A percentile compares a stretch with the other conserved stretches of the same genome.
Evolutionary conservation across 257 asterid genomes (phyloP).

Genomic region (Osmanthus fragrans): DNA sequence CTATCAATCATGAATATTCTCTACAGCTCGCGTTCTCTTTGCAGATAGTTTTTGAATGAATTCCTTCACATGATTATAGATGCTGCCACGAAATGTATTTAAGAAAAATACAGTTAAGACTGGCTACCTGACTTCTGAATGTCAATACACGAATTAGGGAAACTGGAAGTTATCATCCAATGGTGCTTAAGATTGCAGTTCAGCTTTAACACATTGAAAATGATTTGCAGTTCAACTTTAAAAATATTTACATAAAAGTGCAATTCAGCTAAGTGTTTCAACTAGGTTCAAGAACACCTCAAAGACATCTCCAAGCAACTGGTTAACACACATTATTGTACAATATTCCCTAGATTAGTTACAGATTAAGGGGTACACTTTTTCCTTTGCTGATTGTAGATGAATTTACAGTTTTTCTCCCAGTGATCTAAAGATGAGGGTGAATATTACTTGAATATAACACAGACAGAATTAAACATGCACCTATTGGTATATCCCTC

Average conservation of each 20-base stretch:
- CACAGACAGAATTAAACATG: background rate
- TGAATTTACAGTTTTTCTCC: background rate
- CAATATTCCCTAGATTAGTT: too few species aligned
- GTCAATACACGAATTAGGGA: background rate
- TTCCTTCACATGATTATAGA: conserved; percentile 44
- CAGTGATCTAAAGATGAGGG: background rate
- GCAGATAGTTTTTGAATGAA: conserved; percentile 29
- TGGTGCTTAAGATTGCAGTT: background rate
- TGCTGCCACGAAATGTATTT: conserved; percentile 32
- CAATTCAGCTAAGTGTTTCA: background rate
- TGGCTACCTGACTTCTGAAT: background rate
- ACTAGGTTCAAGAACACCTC: too few species aligned
- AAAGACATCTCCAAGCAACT: too few species aligned
- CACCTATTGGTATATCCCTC: background rate
- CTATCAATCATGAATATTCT: conserved; percentile 4
- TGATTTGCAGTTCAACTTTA: too few species aligned
- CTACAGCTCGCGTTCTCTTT: conserved; percentile 11
- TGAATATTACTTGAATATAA: background rate
- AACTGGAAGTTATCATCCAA: background rate
- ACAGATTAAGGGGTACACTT: background rate
- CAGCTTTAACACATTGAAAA: background rate
- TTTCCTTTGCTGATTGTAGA: background rate
- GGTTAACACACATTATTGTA: too few species aligned
- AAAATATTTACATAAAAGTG: too few species aligned
- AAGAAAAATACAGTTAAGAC: conserved; percentile 2